Evolutionary conservation across 108 stramenopile species (phyloP).

Genomic region (Fistulifera pelliculosa): DNA sequence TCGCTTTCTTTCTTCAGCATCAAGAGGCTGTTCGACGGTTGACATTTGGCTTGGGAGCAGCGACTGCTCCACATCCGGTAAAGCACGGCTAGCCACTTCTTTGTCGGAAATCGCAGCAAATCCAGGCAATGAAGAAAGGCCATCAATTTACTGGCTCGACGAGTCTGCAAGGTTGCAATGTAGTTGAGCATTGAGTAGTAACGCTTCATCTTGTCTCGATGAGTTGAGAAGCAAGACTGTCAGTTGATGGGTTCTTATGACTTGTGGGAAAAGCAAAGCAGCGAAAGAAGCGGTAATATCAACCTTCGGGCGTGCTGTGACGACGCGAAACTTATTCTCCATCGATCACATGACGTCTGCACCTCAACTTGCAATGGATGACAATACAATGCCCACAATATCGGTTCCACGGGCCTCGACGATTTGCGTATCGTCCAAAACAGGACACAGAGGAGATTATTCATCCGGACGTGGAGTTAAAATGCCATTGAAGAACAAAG

Average conservation of each 20-base stretch:
- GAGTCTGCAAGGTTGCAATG: conserved; percentile 30
- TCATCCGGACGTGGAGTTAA: too few species aligned
- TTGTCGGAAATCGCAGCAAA: conserved; percentile 11
- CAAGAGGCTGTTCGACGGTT: not conserved
- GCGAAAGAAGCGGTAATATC: too few species aligned
- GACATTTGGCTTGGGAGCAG: not conserved
- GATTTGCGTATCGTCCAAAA: not conserved
- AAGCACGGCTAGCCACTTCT: conserved; percentile 1
- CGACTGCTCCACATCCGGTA: not conserved
- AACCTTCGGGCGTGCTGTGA: not conserved
- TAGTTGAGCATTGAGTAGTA: conserved; percentile 39
- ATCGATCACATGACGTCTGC: not conserved
- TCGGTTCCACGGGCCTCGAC: not conserved
- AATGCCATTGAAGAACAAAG: too few species aligned
- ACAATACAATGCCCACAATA: not conserved
- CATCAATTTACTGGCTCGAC: conserved; percentile 4
- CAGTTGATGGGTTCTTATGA: conserved; percentile 1
- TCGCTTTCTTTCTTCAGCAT: not conserved
- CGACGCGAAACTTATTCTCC: not conserved
- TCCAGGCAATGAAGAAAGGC: conserved; percentile 10
- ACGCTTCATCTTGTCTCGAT: conserved; percentile 23
- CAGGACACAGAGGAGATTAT: too few species aligned
- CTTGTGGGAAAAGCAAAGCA: too few species aligned
- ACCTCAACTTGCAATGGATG: not conserved
- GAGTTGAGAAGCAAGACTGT: conserved; percentile 3